Base-by-base conservation (phyloP, 331 rosid genomes). In the Saraca asoca region DNA sequence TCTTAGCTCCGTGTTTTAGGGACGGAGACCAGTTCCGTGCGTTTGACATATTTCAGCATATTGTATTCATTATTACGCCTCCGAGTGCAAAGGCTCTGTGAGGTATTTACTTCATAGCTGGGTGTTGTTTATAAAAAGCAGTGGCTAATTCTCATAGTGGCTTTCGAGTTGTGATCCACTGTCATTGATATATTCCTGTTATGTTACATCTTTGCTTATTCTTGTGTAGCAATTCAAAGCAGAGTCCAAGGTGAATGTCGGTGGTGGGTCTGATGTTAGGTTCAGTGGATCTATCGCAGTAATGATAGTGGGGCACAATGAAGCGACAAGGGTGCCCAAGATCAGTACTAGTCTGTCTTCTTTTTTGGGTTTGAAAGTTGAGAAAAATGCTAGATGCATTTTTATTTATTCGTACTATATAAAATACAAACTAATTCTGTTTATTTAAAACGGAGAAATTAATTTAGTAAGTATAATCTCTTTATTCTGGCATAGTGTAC, bases 51-150 rank as follows among this genome's bases (percentile, higher is more conserved):
- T 73, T 52, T 71, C 79, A 63, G 61, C 65, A 65, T 75, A 63
- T 80, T 87, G 85, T 84, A 79, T 81, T 86, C 91, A 72, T 84
- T 87, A 59, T 66, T 84, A 61, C 70, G 78, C 85, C 87, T 80
- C 89, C 79, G 87, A 77, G 89, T 79, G 56, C 38, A 60, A 72
- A 61, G 58, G 84, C 89, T 81, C 87, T 71, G 92, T 57, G 94
- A 71, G 84, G 89, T 81, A 78, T 75, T 73, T 52, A 69, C 75
- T 58, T 72, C 35, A 58, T 79, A 34, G 51, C 66, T 56, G 17
- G 70, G 44, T 73, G 69, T 46, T 81, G 83, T 80, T 83, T 80
- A 78, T 73, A 70, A 44, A 64, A 80, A 49, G 68, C 79, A 75
- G 75, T 75, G 53, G 69, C 74, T 58, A 71, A 70, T 65, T 68